Base-by-base conservation (phyloP, 139 green algal species). In the Micromonas commoda region DNA sequence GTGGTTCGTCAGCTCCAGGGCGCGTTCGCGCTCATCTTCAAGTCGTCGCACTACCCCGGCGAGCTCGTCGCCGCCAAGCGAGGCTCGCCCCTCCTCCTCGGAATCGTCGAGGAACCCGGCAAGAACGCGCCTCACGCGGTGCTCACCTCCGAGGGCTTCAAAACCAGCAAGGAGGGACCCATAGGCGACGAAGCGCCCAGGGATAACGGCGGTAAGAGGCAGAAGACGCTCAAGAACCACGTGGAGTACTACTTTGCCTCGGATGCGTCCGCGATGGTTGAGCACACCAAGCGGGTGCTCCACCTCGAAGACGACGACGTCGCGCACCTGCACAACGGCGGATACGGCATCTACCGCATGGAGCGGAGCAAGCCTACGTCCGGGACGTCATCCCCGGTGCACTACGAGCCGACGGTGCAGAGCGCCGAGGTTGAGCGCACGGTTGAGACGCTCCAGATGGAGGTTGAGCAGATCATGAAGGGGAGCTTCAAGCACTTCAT, bases 401-500 rank as follows among this genome's bases (percentile, higher is more conserved):
- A 78, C n/a, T 68, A 75, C 38, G 38, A 32, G 31, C 68, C 68
- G 1, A 54, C 52, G 1, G 64, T 73, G 61, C 31, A 66, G 32
- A 37, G 39, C 32, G 63, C 28, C 13, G 76, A 76, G 52, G 90
- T 95, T 38, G 83, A 91, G 29, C 90, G 93, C 19, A 87, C 87
- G 51, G 82, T 97, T 64, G 83, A 92, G 26, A 95, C 89, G 20
- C 86, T 99, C 76, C 86, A 96, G 60, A 90, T 97, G 87, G 95
- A 98, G 87, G 91, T 97, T 65, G 87, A 90, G 83, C 83, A 93
- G 73, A 97, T 98, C 78, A 98, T 97, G 93, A 98, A 98, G 90
- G 92, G 93, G n/a, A 82, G 85, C 29, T 97, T 95, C 84, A 86
- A 94, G 16, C 91, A 97, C 84, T 97, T 91, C 90, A 97, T 97